Evolutionary conservation across 257 asterid species (phyloP).

Genomic region (Solanum etuberosum): DNA sequence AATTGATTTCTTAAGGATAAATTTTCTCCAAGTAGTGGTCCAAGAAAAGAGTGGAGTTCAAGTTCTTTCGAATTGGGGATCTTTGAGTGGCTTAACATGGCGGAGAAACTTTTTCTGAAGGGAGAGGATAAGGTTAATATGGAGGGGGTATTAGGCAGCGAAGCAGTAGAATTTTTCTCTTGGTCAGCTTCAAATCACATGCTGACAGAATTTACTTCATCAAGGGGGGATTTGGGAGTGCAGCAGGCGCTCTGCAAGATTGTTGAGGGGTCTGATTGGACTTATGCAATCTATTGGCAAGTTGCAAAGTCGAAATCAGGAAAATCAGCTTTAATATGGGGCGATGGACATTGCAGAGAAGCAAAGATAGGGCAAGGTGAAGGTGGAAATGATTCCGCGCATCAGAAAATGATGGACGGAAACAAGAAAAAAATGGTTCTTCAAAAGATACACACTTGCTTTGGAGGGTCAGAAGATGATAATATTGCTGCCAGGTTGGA

Average conservation of each 20-base stretch:
- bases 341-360: constrained; percentile 76
- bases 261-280: constrained; percentile 75
- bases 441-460: constrained; percentile 58
- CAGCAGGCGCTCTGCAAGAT: constrained; percentile 59
- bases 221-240: constrained; percentile 61
- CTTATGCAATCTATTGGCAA: constrained; percentile 92
- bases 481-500: constrained; percentile 57
- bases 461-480: constrained; percentile 69
- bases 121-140: constrained; percentile 48
- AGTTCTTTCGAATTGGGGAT: not conserved
- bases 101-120: constrained; percentile 44
- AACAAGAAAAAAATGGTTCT: constrained; percentile 53
- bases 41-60: not conserved
- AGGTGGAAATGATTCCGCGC: constrained; percentile 6
- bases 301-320: constrained; percentile 84
- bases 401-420: constrained; percentile 10
- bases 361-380: constrained; percentile 27
- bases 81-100: constrained; percentile 31
- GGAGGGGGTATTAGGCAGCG: constrained; percentile 63
- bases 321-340: constrained; percentile 91
- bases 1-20: not conserved
- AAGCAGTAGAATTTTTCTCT: constrained; percentile 59
- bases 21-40: not conserved
- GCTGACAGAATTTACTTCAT: constrained; percentile 54
- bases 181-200: constrained; percentile 72